phyloP scores from a whole-genome alignment of 176 grass and related monocot genomes.

The Carex parvula region DNA sequence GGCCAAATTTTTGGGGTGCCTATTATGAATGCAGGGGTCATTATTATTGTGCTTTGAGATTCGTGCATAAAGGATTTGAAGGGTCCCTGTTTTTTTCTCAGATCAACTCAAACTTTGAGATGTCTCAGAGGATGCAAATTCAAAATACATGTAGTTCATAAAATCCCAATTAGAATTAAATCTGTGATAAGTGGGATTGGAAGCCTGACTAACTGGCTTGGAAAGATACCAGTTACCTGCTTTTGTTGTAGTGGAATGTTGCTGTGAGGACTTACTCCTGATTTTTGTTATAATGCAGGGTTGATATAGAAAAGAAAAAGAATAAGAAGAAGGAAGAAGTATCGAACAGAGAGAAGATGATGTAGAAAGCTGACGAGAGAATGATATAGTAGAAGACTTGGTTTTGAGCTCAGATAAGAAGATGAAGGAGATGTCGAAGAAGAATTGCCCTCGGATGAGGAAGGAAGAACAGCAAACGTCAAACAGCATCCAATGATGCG shows the following conservation, averaged over 20 bases:
- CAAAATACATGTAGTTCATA: background rate
- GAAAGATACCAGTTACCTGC: background rate
- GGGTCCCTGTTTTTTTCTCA: no score
- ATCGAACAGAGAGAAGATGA: slow-evolving; percentile 47
- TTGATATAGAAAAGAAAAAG: slow-evolving; percentile 45
- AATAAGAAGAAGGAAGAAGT: slow-evolving; percentile 69
- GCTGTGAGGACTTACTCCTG: background rate
- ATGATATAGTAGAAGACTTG: slow-evolving; percentile 81
- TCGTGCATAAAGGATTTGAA: no score
- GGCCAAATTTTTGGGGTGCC: no score
- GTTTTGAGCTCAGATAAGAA: slow-evolving; percentile 82
- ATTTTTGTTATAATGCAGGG: slow-evolving; percentile 13
- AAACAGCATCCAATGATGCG: slow-evolving; percentile 33
- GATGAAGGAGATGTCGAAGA: slow-evolving; percentile 30
- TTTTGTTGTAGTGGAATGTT: slow-evolving; percentile 27
- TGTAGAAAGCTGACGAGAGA: slow-evolving; percentile 41
- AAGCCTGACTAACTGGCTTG: background rate
- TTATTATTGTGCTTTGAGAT: no score
- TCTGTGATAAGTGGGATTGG: background rate
- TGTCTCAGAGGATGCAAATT: no score
- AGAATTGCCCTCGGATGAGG: slow-evolving; percentile 38
- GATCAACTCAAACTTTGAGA: no score
- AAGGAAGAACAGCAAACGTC: slow-evolving; percentile 41
- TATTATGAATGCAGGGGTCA: no score
- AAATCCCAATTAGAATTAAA: background rate